These are phyloP conservation scores for Pseudozyma hubeiensis DNA, from an alignment of 1,284 basidiomycete genomes.

Conservation along the genomic window DNA sequence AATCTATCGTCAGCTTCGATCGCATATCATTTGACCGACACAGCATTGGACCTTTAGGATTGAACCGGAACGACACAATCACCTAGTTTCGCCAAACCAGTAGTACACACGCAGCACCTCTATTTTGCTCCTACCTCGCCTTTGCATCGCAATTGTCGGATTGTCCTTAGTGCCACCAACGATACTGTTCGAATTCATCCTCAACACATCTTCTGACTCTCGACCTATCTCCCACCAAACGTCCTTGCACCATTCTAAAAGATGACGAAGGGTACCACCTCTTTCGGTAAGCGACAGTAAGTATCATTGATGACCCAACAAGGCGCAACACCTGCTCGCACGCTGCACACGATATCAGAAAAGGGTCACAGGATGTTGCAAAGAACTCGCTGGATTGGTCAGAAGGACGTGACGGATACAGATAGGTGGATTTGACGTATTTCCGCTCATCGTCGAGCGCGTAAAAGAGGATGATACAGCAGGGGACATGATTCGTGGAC, in stretches of 20 bases:
- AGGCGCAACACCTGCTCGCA: slow-evolving; percentile 88
- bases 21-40: no score
- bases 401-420: no score
- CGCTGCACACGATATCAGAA: slow-evolving; percentile 71
- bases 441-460: no score
- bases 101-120: no score
- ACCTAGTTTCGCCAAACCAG: no score
- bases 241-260: slow-evolving; percentile 25
- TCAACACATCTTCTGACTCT: slow-evolving; percentile 24
- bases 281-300: slow-evolving; percentile 69
- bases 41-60: not conserved
- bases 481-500: no score
- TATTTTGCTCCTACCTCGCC: not conserved
- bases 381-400: not conserved
- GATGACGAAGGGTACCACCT: slow-evolving; percentile 69
- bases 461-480: no score
- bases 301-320: slow-evolving; percentile 41
- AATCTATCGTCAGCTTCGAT: not conserved
- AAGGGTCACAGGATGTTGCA: not conserved
- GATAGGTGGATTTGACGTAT: no score
- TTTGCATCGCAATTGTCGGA: slow-evolving; percentile 24
- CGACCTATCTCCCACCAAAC: slow-evolving; percentile 7
- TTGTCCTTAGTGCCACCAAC: slow-evolving; percentile 14
- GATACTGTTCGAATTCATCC: not conserved
- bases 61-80: no score